These are phyloP conservation scores for Marasmius fiardii DNA, from an alignment of 1,284 basidiomycete genomes.

Conservation along the genomic window DNA sequence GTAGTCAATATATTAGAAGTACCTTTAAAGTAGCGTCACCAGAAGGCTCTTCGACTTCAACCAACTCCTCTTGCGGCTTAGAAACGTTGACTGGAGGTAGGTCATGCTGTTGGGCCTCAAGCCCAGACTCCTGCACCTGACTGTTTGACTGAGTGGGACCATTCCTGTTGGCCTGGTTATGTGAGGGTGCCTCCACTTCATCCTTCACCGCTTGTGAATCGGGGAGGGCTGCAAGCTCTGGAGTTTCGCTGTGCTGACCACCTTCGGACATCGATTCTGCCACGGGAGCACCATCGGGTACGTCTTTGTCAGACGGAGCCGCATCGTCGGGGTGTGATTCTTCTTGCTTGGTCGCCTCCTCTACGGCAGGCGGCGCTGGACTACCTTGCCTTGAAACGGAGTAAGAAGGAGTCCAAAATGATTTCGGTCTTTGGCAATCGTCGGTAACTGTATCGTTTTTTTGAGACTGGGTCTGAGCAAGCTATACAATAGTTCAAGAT, in stretches of 20 bases:
- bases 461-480: no score
- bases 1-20: no score
- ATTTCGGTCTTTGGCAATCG: slow-evolving; percentile 16
- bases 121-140: not conserved
- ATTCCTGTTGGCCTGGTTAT: no score
- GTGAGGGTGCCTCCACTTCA: no score
- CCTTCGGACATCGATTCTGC: not conserved
- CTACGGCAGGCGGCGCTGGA: not conserved
- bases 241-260: no score
- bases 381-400: slow-evolving; percentile 18
- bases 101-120: not conserved
- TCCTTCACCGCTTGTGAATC: no score
- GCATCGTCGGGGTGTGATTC: not conserved
- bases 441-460: no score
- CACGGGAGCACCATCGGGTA: not conserved
- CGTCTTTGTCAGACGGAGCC: not conserved
- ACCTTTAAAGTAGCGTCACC: not conserved
- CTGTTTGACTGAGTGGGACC: no score
- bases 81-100: not conserved
- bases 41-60: not conserved
- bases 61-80: not conserved
- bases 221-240: no score
- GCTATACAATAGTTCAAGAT: not conserved
- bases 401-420: slow-evolving; percentile 25
- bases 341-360: not conserved